phyloP scores from a whole-genome alignment of 2,329 filamentous ascomycete genomes.

The Xylariaceae sp. region DNA sequence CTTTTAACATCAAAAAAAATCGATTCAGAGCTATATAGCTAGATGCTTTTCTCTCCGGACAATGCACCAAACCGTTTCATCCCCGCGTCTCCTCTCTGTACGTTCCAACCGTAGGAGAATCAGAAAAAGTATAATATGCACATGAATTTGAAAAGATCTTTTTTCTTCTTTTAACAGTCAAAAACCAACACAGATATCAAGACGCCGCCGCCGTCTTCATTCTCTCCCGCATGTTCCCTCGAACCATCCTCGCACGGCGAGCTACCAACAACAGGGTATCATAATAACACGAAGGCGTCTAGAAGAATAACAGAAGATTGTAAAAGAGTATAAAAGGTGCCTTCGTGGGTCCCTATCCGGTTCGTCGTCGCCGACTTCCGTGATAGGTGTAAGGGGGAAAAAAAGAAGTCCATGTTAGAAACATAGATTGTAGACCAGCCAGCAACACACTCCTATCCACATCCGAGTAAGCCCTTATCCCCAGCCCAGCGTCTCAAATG shows the following conservation, averaged over 20 bases:
- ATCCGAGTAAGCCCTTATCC: slow-evolving; percentile 9
- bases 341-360: slow-evolving; percentile 23
- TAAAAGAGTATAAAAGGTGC: slow-evolving; percentile 25
- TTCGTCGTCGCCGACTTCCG: slow-evolving; percentile 24
- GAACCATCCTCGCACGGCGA: slow-evolving; percentile 28
- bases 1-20: slow-evolving; percentile 11
- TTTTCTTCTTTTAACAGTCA: slow-evolving; percentile 9
- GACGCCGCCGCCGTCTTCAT: too few species aligned
- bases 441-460: slow-evolving; percentile 21
- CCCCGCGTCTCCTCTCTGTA: not conserved
- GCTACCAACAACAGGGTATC: slow-evolving; percentile 30
- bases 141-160: slow-evolving; percentile 8
- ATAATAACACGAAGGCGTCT: slow-evolving; percentile 27
- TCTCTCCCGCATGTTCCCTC: slow-evolving; percentile 19
- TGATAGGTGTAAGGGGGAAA: slow-evolving; percentile 14
- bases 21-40: slow-evolving; percentile 15
- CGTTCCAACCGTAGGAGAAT: slow-evolving; percentile 15
- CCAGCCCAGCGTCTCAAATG: slow-evolving; percentile 11
- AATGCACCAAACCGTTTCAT: slow-evolving; percentile 1
- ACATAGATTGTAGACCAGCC: slow-evolving; percentile 26
- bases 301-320: slow-evolving; percentile 17
- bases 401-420: slow-evolving; percentile 21
- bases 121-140: slow-evolving; percentile 4
- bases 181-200: slow-evolving; percentile 20
- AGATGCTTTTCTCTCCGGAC: slow-evolving; percentile 5